Evolutionary conservation across 345 rosid species (phyloP).

Genomic region (Dipteronia dyeriana): DNA sequence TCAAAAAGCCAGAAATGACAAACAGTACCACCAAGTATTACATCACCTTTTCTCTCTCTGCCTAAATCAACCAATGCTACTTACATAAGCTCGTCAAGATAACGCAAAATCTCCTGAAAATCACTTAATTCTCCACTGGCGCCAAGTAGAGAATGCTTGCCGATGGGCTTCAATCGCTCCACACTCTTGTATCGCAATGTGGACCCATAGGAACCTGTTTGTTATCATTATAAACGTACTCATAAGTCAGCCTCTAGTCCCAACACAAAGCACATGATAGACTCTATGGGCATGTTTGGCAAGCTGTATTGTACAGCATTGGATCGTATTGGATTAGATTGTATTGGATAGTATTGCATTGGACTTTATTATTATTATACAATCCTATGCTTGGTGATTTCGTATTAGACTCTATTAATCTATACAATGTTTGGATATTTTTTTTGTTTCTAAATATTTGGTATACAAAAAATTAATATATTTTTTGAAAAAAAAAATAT

Average conservation of each 20-base stretch:
- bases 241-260: not conserved
- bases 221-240: not conserved
- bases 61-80: slow-evolving; percentile 11
- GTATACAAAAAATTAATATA: no score
- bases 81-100: slow-evolving; percentile 94
- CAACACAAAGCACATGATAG: not conserved
- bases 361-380: no score
- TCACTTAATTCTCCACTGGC: slow-evolving; percentile 98
- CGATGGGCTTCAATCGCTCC: slow-evolving; percentile 82
- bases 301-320: no score
- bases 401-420: no score
- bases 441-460: no score
- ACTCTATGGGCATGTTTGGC: no score
- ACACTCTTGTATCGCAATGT: slow-evolving; percentile 90
- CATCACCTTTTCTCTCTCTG: not conserved
- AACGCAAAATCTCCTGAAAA: slow-evolving; percentile 88
- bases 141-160: slow-evolving; percentile 95
- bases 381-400: no score
- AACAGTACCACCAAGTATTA: not conserved
- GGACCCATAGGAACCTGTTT: slow-evolving; percentile 91
- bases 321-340: no score
- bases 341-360: no score
- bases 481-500: no score
- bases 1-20: slow-evolving; percentile 14
- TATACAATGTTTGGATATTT: no score